Conservation (phyloP, 306 rosid species). For the Corylus avellana region DNA sequence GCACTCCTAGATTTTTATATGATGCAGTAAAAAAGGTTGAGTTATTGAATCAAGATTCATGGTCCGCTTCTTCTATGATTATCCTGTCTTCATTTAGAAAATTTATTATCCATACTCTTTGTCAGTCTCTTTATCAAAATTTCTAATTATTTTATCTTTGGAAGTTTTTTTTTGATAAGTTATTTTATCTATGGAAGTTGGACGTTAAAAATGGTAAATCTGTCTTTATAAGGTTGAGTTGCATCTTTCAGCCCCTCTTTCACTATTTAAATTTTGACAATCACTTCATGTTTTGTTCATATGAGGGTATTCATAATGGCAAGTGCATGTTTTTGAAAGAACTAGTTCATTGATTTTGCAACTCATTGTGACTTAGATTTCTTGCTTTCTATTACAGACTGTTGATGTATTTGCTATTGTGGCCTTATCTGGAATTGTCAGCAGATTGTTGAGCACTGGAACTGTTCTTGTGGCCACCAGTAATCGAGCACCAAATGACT, state of each 20-base stretch:
- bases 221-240: slow-evolving; percentile 12
- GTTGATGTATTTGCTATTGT: slow-evolving; percentile 99
- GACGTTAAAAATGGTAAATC: slow-evolving; percentile 24
- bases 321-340: not conserved
- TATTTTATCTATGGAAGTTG: slow-evolving; percentile 23
- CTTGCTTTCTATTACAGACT: slow-evolving; percentile 72
- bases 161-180: no score
- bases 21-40: not conserved
- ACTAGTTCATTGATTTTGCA: not conserved
- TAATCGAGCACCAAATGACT: slow-evolving; percentile 86
- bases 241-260: slow-evolving; percentile 19
- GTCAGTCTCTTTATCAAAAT: not conserved
- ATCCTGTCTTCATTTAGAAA: not conserved
- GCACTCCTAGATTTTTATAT: not conserved
- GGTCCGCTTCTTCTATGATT: not conserved
- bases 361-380: slow-evolving; percentile 33
- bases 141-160: slow-evolving; percentile 20
- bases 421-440: slow-evolving; percentile 97
- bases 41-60: not conserved
- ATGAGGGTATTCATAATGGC: not conserved
- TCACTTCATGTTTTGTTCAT: slow-evolving; percentile 17
- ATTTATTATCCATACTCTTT: no score
- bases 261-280: slow-evolving; percentile 3
- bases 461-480: slow-evolving; percentile 96
- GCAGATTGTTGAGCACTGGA: slow-evolving; percentile 88